Evolutionary conservation across 106 monocot species (phyloP), one percentile per base, ranked within the genome.

Genomic region (Xerophyta viscosa): DNA sequence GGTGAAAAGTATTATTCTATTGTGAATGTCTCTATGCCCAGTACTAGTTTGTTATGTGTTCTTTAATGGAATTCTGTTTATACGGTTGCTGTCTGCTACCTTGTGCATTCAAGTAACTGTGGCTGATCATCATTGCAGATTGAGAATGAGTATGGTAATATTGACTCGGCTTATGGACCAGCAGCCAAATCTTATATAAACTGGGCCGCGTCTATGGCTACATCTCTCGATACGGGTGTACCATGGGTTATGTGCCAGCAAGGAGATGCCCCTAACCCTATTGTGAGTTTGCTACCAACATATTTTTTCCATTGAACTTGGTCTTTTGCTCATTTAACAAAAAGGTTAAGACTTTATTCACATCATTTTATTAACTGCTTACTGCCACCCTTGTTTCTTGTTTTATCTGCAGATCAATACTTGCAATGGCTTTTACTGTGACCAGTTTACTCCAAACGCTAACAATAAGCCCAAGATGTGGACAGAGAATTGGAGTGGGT

Each of bases 241-340:
- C 96, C 96, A 0, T 98, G 96, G 96, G 71, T 98, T 26, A 98
- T 98, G 96, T 98, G 96, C 69, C 83, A 90, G 44, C 89, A 98
- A 61, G 19, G 41, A n/a, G 86, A 98, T 74, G 96, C 89, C 23
- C 96, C 96, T 6, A 69, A 86, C 27, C 89, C 85, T 4, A 61
- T 98, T 31, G 96, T 90, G 27, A 71, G 88, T n/a, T n/a, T n/a
- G n/a, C n/a, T n/a, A n/a, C n/a, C n/a, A n/a, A n/a, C n/a, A n/a
- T n/a, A n/a, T n/a, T n/a, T n/a, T n/a, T n/a, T n/a, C n/a, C n/a
- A n/a, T n/a, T n/a, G n/a, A n/a, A n/a, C n/a, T n/a, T n/a, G n/a
- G n/a, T n/a, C n/a, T n/a, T n/a, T n/a, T n/a, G n/a, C n/a, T n/a
- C n/a, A n/a, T n/a, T n/a, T n/a, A n/a, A n/a, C n/a, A n/a, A n/a